Conservation (phyloP, 768 basidiomycete species). For the Boletales sp. region DNA sequence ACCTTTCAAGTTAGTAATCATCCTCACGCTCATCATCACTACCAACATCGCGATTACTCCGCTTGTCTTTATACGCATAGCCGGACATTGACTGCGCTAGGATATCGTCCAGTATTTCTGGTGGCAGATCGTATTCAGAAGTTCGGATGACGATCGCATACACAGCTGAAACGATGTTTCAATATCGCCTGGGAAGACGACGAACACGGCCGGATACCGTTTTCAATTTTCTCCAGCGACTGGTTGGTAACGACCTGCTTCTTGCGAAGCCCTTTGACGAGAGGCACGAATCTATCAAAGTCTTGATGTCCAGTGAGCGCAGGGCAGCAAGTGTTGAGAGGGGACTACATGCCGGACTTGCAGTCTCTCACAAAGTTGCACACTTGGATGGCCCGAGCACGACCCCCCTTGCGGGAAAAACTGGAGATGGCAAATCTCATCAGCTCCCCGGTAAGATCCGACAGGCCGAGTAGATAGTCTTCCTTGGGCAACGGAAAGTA, state of each 20-base stretch:
- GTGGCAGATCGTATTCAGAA: constrained; percentile 69
- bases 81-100: constrained; percentile 48
- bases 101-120: constrained; percentile 67
- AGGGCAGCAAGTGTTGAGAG: neutral
- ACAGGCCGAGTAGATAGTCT: constrained; percentile 89
- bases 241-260: constrained; percentile 85
- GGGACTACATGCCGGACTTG: constrained; percentile 53
- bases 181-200: constrained; percentile 1
- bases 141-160: constrained; percentile 70
- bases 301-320: constrained; percentile 38
- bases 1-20: constrained; percentile 12
- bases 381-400: constrained; percentile 56
- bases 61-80: constrained; percentile 20
- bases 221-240: constrained; percentile 94
- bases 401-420: constrained; percentile 63
- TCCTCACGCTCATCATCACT: constrained; percentile 28
- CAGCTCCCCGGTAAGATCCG: constrained; percentile 94
- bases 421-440: constrained; percentile 94
- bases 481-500: constrained; percentile 71
- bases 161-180: constrained; percentile 43
- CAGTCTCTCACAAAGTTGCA: constrained; percentile 72
- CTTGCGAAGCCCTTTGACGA: constrained; percentile 70
- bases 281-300: constrained; percentile 73
- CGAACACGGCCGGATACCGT: constrained; percentile 47
- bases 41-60: constrained; percentile 14